Conservation (phyloP, 2,329 filamentous ascomycete genomes). For the Curvularia eragrostidis region DNA sequence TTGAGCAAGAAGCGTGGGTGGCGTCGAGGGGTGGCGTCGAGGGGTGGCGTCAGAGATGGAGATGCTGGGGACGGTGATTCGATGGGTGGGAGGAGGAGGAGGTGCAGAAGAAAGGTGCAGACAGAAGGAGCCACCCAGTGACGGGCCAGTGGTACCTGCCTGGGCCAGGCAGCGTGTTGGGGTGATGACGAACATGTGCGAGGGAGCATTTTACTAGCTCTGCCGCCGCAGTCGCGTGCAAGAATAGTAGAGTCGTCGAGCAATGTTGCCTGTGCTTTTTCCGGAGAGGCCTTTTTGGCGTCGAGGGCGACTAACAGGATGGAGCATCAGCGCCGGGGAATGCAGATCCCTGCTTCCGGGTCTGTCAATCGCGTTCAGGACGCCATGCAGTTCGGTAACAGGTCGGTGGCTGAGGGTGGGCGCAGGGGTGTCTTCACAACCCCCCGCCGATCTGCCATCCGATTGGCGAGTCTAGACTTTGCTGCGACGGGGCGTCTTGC, state of each 20-base stretch:
- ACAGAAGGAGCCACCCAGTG: slow-evolving; percentile 17
- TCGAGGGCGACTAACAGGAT: slow-evolving; percentile 24
- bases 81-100: slow-evolving; percentile 19
- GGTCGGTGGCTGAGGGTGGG: slow-evolving; percentile 38
- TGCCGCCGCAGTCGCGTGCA: slow-evolving; percentile 47
- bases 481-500: slow-evolving; percentile 26
- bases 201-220: slow-evolving; percentile 43
- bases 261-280: slow-evolving; percentile 21
- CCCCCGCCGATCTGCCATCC: slow-evolving; percentile 37
- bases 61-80: slow-evolving; percentile 1
- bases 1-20: slow-evolving; percentile 10
- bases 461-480: slow-evolving; percentile 42
- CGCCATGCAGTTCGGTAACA: slow-evolving; percentile 32
- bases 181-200: slow-evolving; percentile 35
- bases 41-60: slow-evolving; percentile 9
- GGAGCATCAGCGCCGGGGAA: slow-evolving; percentile 39
- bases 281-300: slow-evolving; percentile 22
- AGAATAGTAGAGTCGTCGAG: slow-evolving; percentile 15
- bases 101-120: slow-evolving; percentile 25
- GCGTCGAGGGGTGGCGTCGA: too few species aligned
- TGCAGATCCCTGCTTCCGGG: slow-evolving; percentile 40
- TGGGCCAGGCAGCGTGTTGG: slow-evolving; percentile 24
- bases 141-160: slow-evolving; percentile 24
- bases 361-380: slow-evolving; percentile 29
- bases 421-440: slow-evolving; percentile 28